These are phyloP conservation scores for Cyberlindnera bimundalis DNA, from an alignment of 805 yeast species.

Conservation along the genomic window DNA sequence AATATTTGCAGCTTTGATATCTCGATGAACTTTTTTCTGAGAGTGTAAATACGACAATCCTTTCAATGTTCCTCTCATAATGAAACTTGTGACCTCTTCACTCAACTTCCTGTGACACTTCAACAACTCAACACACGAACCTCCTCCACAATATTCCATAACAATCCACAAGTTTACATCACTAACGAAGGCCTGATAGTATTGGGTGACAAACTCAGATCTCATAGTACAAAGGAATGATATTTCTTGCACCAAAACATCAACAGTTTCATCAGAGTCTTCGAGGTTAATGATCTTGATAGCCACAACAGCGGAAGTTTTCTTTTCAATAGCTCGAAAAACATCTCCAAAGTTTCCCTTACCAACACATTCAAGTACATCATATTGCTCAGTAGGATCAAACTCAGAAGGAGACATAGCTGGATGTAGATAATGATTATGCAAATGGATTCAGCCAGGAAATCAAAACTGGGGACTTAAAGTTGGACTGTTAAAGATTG, in stretches of 20 bases:
- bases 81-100: constrained; percentile 59
- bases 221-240: constrained; percentile 63
- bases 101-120: constrained; percentile 48
- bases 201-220: constrained; percentile 60
- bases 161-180: constrained; percentile 79
- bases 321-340: constrained; percentile 47
- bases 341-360: constrained; percentile 88
- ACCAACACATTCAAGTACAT: constrained; percentile 60
- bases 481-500: not conserved
- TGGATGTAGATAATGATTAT: not conserved
- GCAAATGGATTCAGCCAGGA: too few relatives aligned
- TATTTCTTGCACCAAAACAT: constrained; percentile 71
- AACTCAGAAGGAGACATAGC: constrained; percentile 4
- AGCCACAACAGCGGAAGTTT: constrained; percentile 55
- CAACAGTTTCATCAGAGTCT: constrained; percentile 71
- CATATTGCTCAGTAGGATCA: constrained; percentile 31
- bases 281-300: constrained; percentile 85
- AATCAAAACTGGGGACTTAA: not conserved
- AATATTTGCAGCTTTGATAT: constrained; percentile 87
- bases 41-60: constrained; percentile 78
- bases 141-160: constrained; percentile 96
- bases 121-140: constrained; percentile 79
- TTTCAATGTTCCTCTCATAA: constrained; percentile 57
- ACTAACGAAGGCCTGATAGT: constrained; percentile 58
- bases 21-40: constrained; percentile 80